Evolutionary conservation across 345 rosid genomes (phyloP).

Genomic region (Barbarea vulgaris): DNA sequence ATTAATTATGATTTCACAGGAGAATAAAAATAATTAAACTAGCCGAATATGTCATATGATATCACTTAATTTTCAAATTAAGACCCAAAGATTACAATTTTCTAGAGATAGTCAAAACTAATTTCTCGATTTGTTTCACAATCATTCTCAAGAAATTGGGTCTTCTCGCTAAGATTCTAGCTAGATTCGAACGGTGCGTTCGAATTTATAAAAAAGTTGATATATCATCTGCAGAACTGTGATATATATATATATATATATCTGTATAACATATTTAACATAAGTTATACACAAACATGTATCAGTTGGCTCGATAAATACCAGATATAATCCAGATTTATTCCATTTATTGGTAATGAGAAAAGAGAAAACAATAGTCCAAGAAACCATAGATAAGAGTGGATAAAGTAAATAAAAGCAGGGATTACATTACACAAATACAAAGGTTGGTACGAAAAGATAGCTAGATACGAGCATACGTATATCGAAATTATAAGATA

Average conservation of each 20-base stretch:
- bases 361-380: conserved; percentile 16
- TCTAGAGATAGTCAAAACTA: not conserved
- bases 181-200: not conserved
- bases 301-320: not conserved
- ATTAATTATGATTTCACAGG: not conserved
- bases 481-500: conserved; percentile 3
- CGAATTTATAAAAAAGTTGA: not conserved
- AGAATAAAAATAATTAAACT: not conserved
- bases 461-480: conserved; percentile 6
- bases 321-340: conserved; percentile 11
- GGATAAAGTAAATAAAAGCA: not conserved
- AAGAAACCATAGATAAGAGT: conserved; percentile 13
- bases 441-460: conserved; percentile 14
- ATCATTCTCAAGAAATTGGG: not conserved
- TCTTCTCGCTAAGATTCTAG: not conserved
- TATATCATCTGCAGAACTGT: not conserved
- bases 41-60: not conserved
- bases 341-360: not conserved
- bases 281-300: not conserved
- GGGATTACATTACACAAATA: conserved; percentile 20
- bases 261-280: not conserved
- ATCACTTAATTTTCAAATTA: not conserved
- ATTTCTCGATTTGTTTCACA: not conserved
- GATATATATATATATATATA: too few species aligned
- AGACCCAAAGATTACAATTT: not conserved